Conservation (phyloP, 805 yeast species). For the Cyberlindnera mycetangii region DNA sequence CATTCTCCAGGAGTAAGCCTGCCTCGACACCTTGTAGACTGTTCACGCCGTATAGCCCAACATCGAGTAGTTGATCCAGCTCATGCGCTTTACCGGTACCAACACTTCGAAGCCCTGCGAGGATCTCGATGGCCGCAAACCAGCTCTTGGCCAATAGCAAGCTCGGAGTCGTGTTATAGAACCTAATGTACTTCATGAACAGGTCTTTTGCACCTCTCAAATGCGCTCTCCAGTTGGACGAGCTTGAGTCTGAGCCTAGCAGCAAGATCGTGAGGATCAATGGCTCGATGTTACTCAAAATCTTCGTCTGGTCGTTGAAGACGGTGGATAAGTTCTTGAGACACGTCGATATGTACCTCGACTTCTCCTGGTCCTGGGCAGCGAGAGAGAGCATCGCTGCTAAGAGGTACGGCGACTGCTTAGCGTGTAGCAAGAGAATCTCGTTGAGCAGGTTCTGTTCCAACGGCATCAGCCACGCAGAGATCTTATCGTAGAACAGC, state of each 20-base stretch:
- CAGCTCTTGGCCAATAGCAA: constrained; percentile 48
- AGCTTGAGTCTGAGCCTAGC: constrained; percentile 58
- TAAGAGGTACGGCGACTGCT: constrained; percentile 46
- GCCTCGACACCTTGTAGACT: constrained; percentile 22
- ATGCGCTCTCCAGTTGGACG: constrained; percentile 60
- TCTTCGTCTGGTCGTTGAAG: constrained; percentile 39
- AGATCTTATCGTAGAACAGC: constrained; percentile 24
- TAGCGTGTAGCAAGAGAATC: constrained; percentile 46
- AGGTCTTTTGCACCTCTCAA: constrained; percentile 63
- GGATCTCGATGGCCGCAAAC: constrained; percentile 54
- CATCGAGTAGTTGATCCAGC: constrained; percentile 33
- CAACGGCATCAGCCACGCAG: constrained; percentile 24
- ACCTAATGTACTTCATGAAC: constrained; percentile 43
- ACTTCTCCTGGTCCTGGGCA: constrained; percentile 38
- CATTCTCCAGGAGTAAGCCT: constrained; percentile 27
- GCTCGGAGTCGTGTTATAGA: constrained; percentile 29
- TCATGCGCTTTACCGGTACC: constrained; percentile 51
- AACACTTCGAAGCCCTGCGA: constrained; percentile 52
- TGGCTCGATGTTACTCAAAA: constrained; percentile 58
- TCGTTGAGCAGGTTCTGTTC: constrained; percentile 48
- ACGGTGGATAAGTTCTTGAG: constrained; percentile 40
- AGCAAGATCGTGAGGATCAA: constrained; percentile 62
- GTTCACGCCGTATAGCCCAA: constrained; percentile 24
- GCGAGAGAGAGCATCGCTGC: constrained; percentile 59
- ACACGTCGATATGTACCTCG: constrained; percentile 48